Evolutionary conservation across 2,329 filamentous ascomycete species (phyloP), one percentile per base, ranked within the genome.

Genomic region (Fusarium sp.): DNA sequence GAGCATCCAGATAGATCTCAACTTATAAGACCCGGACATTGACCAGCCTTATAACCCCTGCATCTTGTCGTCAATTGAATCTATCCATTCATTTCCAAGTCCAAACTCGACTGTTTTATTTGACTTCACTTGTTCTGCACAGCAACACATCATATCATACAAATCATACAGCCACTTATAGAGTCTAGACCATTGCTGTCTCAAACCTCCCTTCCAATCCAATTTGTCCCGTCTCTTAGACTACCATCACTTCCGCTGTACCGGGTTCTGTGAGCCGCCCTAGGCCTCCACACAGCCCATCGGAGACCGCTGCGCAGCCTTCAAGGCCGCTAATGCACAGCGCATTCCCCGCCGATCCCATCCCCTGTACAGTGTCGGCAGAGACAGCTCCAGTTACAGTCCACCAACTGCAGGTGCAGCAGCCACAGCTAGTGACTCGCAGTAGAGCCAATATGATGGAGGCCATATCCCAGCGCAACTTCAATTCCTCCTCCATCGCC

Each of bases 401-500:
- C 49, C 32, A 51, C 48, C 48, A 53, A 37, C 22, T 53, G n/a
- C 49, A 53, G 32, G 37, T 42, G 49, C 49, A 62, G 30, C 65
- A 49, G 48, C 47, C 48, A 48, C 60, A 25, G 46, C 57, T 46
- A 54, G 51, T 37, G 57, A 58, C 49, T 62, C 57, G 57, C 42
- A 59, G 48, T 34, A 46, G 45, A 55, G 32, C 57, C 46, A 62
- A 18, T 60, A 74, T 74, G 68, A 74, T 75, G 72, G 70, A 75
- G 57, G 68, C 66, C 53, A 61, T 72, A 60, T 66, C 63, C 63
- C 69, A 72, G 63, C 72, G 66, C 69, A 74, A 64, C 66, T 52
- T 75, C 72, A 75, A 59, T 68, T 74, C 69, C 24, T 71, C 73
- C 52, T 71, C 73, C 59, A 69, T 75, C 65, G 57, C 66, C 66